Evolutionary conservation across 176 grass and related monocot species (phyloP), one percentile per base, ranked within the genome.

Genomic region (Aegilops longissima): DNA sequence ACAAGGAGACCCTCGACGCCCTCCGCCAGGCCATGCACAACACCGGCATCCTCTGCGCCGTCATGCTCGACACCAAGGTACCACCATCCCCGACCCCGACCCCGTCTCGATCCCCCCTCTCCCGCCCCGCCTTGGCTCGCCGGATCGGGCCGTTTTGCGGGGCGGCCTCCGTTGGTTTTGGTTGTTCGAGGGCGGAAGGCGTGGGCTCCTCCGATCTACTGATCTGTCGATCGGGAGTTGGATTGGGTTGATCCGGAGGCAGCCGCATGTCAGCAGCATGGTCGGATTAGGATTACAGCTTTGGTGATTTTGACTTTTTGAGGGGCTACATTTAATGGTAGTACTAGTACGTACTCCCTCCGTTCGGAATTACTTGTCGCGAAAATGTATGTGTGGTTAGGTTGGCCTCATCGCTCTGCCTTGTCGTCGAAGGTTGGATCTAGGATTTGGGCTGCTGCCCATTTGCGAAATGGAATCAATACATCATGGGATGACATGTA

Each of bases 1-100:
- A 98, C 89, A 89, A 95, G 89, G 95, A 95, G 87, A 98, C 95
- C 39, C 90, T 98, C 61, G 85, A 98, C 72, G 87, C 73, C 76
- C 93, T 98, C 47, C 86, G 89, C 6, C 81, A 88, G 80, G 95
- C 93, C 69, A 98, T 98, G 95, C 95, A 91, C 35, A 93, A 85
- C 86, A 98, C 95, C 70, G 90, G 87, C 71, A 95, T 98, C 81
- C 86, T 98, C 1, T 95, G 95, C 71, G 95, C 95, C 66, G 87
- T 95, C 85, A 98, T 98, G 95, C 95, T 98, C 65, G 95, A 98
- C 86, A 98, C 95, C 30, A 98, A 98, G 93, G 95, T 94, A 16
- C 0, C 5, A 35, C 0, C 34, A 35, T 35, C 34, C 5, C 0
- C 2, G 0, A 1, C 4, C 3, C 16, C 20, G 2, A 0, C n/a